Conservation (phyloP, 2,329 filamentous ascomycete species). For the Aspergillus hiratsukae region DNA sequence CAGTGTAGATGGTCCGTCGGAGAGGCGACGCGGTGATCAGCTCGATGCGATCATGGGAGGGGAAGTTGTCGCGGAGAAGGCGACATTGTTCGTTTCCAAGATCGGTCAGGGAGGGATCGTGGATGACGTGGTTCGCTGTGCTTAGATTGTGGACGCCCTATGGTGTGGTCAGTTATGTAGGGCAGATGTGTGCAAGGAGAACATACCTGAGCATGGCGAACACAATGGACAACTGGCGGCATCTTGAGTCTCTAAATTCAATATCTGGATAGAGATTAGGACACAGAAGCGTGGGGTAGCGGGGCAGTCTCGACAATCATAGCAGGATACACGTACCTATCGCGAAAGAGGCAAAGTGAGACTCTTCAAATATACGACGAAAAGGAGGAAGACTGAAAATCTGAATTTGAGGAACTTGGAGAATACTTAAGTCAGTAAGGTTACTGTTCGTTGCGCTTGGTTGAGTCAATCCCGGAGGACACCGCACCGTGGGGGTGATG, state of each 20-base stretch:
- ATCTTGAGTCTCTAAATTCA: slow-evolving; percentile 18
- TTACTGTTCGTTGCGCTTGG: background rate
- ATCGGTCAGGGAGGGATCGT: slow-evolving; percentile 73
- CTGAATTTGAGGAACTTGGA: background rate
- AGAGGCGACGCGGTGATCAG: slow-evolving; percentile 75
- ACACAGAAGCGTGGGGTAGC: slow-evolving; percentile 19
- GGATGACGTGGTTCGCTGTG: slow-evolving; percentile 64
- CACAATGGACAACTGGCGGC: slow-evolving; percentile 42
- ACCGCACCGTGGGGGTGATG: background rate
- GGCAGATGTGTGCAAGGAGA: background rate
- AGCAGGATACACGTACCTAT: background rate
- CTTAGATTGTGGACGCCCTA: slow-evolving; percentile 77
- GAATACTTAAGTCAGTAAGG: background rate
- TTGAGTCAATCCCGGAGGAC: background rate
- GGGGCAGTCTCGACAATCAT: slow-evolving; percentile 2
- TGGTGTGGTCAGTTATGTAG: background rate
- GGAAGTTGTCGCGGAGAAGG: slow-evolving; percentile 58
- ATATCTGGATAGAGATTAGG: background rate
- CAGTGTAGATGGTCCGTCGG: slow-evolving; percentile 75
- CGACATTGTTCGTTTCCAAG: slow-evolving; percentile 73
- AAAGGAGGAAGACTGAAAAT: background rate
- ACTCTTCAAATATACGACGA: background rate
- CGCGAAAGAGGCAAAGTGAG: background rate
- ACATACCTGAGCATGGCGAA: slow-evolving; percentile 45
- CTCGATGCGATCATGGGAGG: slow-evolving; percentile 60